Conservation (phyloP, 139 green algal genomes). For the Yamagishiella unicocca region DNA sequence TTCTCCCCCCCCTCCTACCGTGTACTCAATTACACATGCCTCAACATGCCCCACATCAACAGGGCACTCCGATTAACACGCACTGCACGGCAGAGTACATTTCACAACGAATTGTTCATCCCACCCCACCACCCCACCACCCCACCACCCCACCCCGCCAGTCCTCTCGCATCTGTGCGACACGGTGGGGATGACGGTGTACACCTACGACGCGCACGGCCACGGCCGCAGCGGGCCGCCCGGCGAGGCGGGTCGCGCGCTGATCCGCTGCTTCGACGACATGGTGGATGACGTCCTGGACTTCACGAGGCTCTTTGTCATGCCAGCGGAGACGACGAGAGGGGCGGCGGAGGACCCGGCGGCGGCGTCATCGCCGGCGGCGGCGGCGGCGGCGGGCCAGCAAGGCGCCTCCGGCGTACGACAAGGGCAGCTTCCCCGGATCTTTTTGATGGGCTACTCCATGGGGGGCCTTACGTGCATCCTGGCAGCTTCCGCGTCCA, state of each 20-base stretch:
- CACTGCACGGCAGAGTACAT: too few relatives aligned
- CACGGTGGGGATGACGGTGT: conserved; percentile 5
- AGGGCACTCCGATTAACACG: too few relatives aligned
- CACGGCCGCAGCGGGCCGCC: conserved; percentile 32
- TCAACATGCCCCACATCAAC: too few relatives aligned
- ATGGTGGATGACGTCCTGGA: conserved; percentile 38
- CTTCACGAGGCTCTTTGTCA: background rate
- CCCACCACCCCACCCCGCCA: too few relatives aligned
- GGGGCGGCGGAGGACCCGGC: background rate
- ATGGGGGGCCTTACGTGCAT: conserved; percentile 5
- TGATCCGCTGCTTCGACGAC: conserved; percentile 1
- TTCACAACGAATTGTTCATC: too few relatives aligned
- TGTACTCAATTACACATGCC: too few relatives aligned
- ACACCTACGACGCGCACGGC: conserved; percentile 44
- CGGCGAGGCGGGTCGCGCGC: background rate
- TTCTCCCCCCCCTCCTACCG: too few relatives aligned
- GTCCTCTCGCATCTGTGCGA: conserved; percentile 5
- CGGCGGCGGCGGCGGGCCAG: background rate
- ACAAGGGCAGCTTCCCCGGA: background rate
- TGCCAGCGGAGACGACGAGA: background rate
- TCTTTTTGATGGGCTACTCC: conserved; percentile 36
- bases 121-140: background rate
- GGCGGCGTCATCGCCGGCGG: background rate
- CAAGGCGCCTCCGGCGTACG: background rate
- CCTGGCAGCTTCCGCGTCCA: too few relatives aligned